Evolutionary conservation across 176 grass and related monocot genomes (phyloP).

Genomic region (Carex cristatella): DNA sequence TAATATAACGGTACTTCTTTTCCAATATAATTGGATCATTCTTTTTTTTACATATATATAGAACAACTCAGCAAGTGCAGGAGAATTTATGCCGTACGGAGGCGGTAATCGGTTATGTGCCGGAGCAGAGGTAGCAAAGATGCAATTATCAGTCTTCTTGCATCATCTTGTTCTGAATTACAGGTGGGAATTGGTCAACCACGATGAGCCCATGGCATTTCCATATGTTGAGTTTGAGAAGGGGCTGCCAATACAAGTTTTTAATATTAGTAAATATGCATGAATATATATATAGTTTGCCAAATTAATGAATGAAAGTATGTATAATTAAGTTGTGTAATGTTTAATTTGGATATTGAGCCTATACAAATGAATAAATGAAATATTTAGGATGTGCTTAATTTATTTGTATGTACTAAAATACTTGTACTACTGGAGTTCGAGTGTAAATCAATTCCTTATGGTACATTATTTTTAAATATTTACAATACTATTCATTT

Average conservation of each 20-base stretch:
- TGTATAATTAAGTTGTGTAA: not conserved
- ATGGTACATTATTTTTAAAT: not conserved
- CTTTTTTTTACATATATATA: no score
- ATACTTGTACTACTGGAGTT: not conserved
- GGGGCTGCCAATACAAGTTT: conserved; percentile 26
- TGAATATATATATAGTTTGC: not conserved
- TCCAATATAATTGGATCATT: no score
- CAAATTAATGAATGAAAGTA: no score
- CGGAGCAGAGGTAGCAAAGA: conserved; percentile 30
- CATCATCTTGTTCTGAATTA: conserved; percentile 34
- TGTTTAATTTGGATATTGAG: not conserved
- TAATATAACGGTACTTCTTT: no score
- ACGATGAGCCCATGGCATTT: conserved; percentile 16
- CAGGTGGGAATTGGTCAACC: conserved; percentile 32
- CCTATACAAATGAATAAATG: not conserved
- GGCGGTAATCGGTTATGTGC: conserved; percentile 28
- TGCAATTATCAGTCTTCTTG: conserved; percentile 38
- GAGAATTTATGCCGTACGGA: conserved; percentile 25
- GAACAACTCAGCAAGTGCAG: not conserved
- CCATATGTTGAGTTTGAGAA: conserved; percentile 30
- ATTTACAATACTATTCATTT: not conserved
- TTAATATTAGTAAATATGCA: not conserved
- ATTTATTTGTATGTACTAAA: not conserved
- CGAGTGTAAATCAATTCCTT: not conserved
- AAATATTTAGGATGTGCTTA: not conserved